Percentiles rank a stretch among this genome's conserved stretches.
Evolutionary conservation across 495 filamentous ascomycete species (phyloP).

Genomic region (Annulohypoxylon bovei): DNA sequence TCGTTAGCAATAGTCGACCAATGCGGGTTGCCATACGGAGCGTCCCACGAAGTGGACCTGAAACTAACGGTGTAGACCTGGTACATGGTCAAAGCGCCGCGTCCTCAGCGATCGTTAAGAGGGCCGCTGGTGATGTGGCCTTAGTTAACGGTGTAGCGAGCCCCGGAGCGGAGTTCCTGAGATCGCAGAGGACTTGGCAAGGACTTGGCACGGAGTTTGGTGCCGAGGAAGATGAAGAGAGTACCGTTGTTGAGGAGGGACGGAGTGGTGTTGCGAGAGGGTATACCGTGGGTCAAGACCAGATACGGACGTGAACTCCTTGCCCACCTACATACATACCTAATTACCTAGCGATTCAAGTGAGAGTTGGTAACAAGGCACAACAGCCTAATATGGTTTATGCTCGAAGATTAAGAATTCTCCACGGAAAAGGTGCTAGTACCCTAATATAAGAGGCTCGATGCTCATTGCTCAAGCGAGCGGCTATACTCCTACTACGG

Average conservation of each 20-base stretch:
- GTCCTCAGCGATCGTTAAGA: constrained; percentile 47
- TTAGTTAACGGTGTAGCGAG: constrained; percentile 83
- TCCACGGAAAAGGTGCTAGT: no score
- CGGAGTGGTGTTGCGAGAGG: constrained; percentile 90
- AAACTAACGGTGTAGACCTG: constrained; percentile 38
- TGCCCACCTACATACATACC: background rate
- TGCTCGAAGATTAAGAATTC: no score
- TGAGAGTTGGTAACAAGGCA: background rate
- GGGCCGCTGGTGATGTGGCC: constrained; percentile 65
- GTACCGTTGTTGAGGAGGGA: constrained; percentile 78
- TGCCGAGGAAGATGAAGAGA: constrained; percentile 61
- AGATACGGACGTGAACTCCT: constrained; percentile 42
- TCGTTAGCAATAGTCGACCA: constrained; percentile 84
- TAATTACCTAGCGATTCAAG: background rate
- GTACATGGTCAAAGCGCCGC: constrained; percentile 23
- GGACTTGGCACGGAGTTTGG: constrained; percentile 88
- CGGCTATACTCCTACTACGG: background rate
- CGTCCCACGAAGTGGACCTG: constrained; percentile 37
- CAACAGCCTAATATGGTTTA: background rate
- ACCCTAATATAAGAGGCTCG: no score
- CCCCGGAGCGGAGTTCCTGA: constrained; percentile 87
- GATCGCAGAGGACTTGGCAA: constrained; percentile 86
- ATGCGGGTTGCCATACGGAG: constrained; percentile 63
- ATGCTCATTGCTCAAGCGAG: no score
- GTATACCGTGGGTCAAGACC: constrained; percentile 76